These are phyloP conservation scores for Suillus subaureus DNA, from an alignment of 768 basidiomycete genomes.

Conservation along the genomic window DNA sequence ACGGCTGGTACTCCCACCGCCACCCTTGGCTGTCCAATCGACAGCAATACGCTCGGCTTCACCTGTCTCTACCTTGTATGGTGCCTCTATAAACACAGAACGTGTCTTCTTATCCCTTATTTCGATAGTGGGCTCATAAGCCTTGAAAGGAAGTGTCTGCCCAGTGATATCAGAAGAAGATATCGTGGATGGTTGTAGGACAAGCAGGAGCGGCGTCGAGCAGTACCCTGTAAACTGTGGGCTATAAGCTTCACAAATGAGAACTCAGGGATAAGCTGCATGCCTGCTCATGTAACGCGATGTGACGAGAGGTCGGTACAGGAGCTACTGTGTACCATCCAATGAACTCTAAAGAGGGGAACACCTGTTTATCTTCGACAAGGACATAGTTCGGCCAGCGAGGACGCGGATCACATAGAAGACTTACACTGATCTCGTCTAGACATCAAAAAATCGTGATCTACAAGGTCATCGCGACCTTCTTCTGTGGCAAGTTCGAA, in stretches of 20 bases:
- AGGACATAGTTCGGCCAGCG: slow-evolving; percentile 12
- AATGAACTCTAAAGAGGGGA: slow-evolving; percentile 95
- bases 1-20: slow-evolving; percentile 82
- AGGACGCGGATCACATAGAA: slow-evolving; percentile 3
- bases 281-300: slow-evolving; percentile 86
- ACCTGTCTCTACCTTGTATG: slow-evolving; percentile 92
- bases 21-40: slow-evolving; percentile 89
- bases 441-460: slow-evolving; percentile 80
- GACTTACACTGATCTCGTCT: slow-evolving; percentile 85
- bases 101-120: slow-evolving; percentile 77
- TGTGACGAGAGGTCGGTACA: slow-evolving; percentile 73
- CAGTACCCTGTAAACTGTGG: slow-evolving; percentile 80
- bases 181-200: slow-evolving; percentile 61
- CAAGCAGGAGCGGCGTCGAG: slow-evolving; percentile 86
- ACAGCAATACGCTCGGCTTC: slow-evolving; percentile 99
- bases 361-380: slow-evolving; percentile 90
- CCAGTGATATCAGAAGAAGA: slow-evolving; percentile 55
- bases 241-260: slow-evolving; percentile 10
- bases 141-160: slow-evolving; percentile 84
- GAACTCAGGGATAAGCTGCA: neutral
- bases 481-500: slow-evolving; percentile 81
- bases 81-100: slow-evolving; percentile 80
- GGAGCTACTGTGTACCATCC: slow-evolving; percentile 95
- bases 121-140: slow-evolving; percentile 92
- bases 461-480: slow-evolving; percentile 59